Evolutionary conservation across 176 grass and related monocot species (phyloP).

Genomic region (Canna indica): DNA sequence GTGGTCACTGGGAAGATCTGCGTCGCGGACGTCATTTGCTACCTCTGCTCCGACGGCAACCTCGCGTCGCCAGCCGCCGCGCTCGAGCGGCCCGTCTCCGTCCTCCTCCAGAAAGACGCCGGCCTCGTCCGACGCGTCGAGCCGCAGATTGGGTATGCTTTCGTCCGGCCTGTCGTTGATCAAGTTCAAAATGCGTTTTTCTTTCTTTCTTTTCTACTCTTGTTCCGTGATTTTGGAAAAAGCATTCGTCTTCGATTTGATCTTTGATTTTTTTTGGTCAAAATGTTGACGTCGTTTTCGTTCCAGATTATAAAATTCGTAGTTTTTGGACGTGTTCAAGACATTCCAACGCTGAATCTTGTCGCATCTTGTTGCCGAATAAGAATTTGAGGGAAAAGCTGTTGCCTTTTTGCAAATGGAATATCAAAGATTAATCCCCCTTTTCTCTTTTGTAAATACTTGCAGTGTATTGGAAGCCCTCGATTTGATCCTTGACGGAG

Average conservation of each 20-base stretch:
- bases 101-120: slow-evolving; percentile 46
- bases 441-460: background rate
- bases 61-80: slow-evolving; percentile 33
- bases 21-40: slow-evolving; percentile 63
- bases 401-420: background rate
- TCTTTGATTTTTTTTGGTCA: no score
- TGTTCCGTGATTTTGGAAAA: background rate
- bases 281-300: no score
- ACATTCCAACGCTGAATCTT: background rate
- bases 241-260: background rate
- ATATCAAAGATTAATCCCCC: background rate
- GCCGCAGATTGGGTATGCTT: slow-evolving; percentile 38
- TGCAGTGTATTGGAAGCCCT: slow-evolving; percentile 76
- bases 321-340: no score
- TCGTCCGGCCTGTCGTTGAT: background rate
- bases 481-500: slow-evolving; percentile 59
- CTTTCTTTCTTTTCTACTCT: background rate
- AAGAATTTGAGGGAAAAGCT: background rate
- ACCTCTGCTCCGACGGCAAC: slow-evolving; percentile 50
- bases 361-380: background rate
- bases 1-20: slow-evolving; percentile 3
- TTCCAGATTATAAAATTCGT: no score
- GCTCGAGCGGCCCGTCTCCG: slow-evolving; percentile 37
- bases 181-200: background rate
- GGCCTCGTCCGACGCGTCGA: slow-evolving; percentile 41